Evolutionary conservation across 805 yeast genomes (phyloP), one percentile per base, ranked within the genome.

Genomic region (Zygoascus biomembranicola): DNA sequence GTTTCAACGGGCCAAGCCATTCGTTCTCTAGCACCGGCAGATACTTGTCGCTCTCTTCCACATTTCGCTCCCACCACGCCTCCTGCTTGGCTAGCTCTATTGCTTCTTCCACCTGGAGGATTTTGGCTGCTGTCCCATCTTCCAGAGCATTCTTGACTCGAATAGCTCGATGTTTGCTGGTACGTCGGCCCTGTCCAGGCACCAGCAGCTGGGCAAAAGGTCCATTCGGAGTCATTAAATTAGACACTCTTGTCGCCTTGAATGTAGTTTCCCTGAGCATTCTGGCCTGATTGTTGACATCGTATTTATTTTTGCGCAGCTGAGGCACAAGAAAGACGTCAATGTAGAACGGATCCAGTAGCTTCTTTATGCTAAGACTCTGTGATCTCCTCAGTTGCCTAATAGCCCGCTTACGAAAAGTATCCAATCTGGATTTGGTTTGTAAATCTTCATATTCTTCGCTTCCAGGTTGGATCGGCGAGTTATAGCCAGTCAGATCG

Each of bases 261-360:
- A 50, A 50, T 8, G 43, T 32, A n/a, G 41, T 39, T 19, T 54
- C 53, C 9, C 50, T 13, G 14, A 18, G 32, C 37, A n/a, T 46
- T 5, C 32, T 26, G 1, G 16, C 19, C 42, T 50, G 19, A 16
- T 28, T 41, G 9, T 35, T 48, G 8, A 23, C 8, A 18, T 20
- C 18, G 20, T 51, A 35, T 19, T n/a, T 26, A n/a, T 43, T 11
- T 28, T 42, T 16, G n/a, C 52, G 43, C 14, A 47, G 32, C 26
- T 54, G 46, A n/a, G 52, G 57, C 2, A 41, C 53, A n/a, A 54
- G 31, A 43, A 54, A 47, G 13, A 50, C 39, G 23, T 54, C 57
- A 26, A 51, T 43, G 28, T 54, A 54, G 14, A 37, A 26, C 43
- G 39, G 43, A 32, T 54, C 57, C 31, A 54, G 35, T 16, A n/a